Evolutionary conservation across 2,329 filamentous ascomycete genomes (phyloP), one percentile per base, ranked within the genome.

Genomic region (Diaporthe caulivora): DNA sequence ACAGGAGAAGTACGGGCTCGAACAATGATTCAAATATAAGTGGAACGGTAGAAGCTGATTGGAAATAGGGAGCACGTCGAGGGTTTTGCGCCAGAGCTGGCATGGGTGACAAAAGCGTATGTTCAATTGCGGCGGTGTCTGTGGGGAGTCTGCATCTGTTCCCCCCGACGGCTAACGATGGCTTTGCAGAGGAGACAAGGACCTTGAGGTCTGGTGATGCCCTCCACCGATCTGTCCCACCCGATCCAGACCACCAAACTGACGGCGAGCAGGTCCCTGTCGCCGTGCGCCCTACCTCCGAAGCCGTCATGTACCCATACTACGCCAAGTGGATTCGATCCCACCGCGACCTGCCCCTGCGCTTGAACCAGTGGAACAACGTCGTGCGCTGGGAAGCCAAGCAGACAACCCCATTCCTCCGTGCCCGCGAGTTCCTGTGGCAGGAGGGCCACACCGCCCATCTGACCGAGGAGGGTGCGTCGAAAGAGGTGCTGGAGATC

Each of bases 351-450:
- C 92, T 99, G 74, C 97, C 97, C 76, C 89, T 98, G 78, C 93
- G 95, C 80, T 89, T 98, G 77, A 98, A 98, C 87, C 97, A 99
- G 84, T 99, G 97, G 97, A 98, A 98, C 89, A 97, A 93, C 18
- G 88, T 90, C 77, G 89, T 98, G 64, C 91, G 96, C 79, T 98
- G 97, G 97, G 97, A 98, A 85, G 97, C 97, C 82, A 98, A 98
- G 88, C 95, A 97, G 83, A 92, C 90, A 31, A 92, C 90, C n/a
- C 91, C 91, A 51, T 98, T 98, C 87, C 89, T 99, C 73, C 90
- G 96, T 79, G 96, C 96, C 58, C 89, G 97, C 82, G 97, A 99
- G 83, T 99, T 99, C 84, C 85, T 98, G 77, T 99, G 97, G 97
- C 97, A 99, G 83, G 97, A 99, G 86, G 95, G 95, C 31, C 97